Percentiles rank a stretch among this genome's conserved stretches.
These are phyloP conservation scores for Hypoxylon sp. DNA, from an alignment of 2,329 filamentous ascomycete species.

Conservation along the genomic window DNA sequence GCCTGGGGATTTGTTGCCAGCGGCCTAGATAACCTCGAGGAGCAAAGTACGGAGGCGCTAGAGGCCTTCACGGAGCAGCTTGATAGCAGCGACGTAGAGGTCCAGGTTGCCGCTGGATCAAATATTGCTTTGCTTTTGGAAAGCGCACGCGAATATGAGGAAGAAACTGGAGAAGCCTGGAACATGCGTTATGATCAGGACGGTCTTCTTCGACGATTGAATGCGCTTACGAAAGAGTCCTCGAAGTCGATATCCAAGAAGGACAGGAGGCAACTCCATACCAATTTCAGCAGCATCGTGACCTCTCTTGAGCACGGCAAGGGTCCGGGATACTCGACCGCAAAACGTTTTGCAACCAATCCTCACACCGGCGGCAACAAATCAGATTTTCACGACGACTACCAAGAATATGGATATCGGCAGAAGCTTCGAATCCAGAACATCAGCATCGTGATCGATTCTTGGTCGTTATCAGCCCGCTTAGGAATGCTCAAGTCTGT, in stretches of 20 bases:
- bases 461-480: conserved; percentile 66
- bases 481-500: conserved; percentile 65
- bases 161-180: conserved; percentile 64
- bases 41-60: conserved; percentile 78
- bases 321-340: conserved; percentile 69
- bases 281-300: conserved; percentile 66
- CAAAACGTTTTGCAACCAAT: conserved; percentile 59
- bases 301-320: conserved; percentile 69
- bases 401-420: conserved; percentile 67
- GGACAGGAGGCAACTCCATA: conserved; percentile 63
- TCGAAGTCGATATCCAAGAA: conserved; percentile 67
- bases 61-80: conserved; percentile 90
- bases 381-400: conserved; percentile 59
- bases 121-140: conserved; percentile 89
- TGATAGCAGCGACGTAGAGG: conserved; percentile 77
- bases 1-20: conserved; percentile 87
- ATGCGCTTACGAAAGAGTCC: conserved; percentile 62
- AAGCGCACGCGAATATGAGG: conserved; percentile 68
- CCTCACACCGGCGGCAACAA: conserved; percentile 61
- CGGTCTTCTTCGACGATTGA: conserved; percentile 63
- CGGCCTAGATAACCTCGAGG: conserved; percentile 80
- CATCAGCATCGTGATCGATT: conserved; percentile 62
- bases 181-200: conserved; percentile 67
- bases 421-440: conserved; percentile 66
- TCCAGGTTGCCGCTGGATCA: conserved; percentile 83